Evolutionary conservation across 2,329 filamentous ascomycete species (phyloP).

Genomic region (Penicillium sp.): DNA sequence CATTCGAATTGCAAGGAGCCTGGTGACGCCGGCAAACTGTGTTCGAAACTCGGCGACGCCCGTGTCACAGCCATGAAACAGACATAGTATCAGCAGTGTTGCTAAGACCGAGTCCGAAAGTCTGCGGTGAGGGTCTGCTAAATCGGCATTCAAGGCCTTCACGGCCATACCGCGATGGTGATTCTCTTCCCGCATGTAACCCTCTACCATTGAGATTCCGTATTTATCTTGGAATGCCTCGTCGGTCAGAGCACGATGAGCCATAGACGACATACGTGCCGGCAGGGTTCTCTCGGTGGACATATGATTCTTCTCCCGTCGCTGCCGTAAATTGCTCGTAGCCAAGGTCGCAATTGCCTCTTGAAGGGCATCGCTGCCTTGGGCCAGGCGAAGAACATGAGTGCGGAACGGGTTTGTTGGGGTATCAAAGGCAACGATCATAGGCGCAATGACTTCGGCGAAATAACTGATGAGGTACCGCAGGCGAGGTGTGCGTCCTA

Average conservation of each 20-base stretch:
- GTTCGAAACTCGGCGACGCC: constrained; percentile 90
- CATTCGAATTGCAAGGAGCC: constrained; percentile 74
- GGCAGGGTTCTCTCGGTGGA: constrained; percentile 51
- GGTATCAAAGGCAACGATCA: constrained; percentile 85
- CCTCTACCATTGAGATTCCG: constrained; percentile 48
- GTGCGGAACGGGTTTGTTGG: constrained; percentile 80
- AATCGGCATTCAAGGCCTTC: constrained; percentile 73
- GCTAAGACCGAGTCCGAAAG: constrained; percentile 83
- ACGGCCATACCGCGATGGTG: constrained; percentile 82
- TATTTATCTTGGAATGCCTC: constrained; percentile 33
- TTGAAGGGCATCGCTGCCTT: constrained; percentile 75
- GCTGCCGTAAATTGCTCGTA: constrained; percentile 86
- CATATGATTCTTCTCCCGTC: constrained; percentile 53
- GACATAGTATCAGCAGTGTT: constrained; percentile 79
- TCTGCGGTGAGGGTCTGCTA: constrained; percentile 69
- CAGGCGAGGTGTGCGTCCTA: constrained; percentile 67
- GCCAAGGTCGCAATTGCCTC: constrained; percentile 87
- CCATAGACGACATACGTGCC: constrained; percentile 47
- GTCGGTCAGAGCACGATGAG: constrained; percentile 42
- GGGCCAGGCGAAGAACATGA: constrained; percentile 73
- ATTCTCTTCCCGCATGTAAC: constrained; percentile 70
- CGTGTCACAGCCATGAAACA: constrained; percentile 90
- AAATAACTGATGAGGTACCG: constrained; percentile 92
- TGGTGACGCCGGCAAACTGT: constrained; percentile 88
- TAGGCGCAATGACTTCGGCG: constrained; percentile 83